Conservation (phyloP, 305 asterid genomes). For the Rubia tinctorum region DNA sequence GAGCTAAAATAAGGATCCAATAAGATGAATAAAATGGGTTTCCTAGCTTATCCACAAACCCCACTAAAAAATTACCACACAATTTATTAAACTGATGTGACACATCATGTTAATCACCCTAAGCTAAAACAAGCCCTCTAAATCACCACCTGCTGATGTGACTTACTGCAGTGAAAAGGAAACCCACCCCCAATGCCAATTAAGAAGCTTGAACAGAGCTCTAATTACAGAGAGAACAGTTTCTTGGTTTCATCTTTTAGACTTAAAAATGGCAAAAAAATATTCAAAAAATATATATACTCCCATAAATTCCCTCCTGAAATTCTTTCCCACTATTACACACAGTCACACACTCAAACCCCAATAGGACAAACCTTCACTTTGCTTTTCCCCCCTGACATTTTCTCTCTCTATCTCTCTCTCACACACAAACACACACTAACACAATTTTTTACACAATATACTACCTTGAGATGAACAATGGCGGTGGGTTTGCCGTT, state of each 20-base stretch:
- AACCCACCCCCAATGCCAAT: neutral
- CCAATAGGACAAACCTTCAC: slow-evolving; percentile 43
- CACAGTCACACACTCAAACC: slow-evolving; percentile 12
- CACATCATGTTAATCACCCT: slow-evolving; percentile 36
- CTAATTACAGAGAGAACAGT: neutral
- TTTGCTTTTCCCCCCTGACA: slow-evolving; percentile 21
- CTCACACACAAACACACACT: slow-evolving; percentile 16
- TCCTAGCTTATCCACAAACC: slow-evolving; percentile 4
- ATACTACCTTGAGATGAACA: slow-evolving; percentile 74
- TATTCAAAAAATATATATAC: neutral
- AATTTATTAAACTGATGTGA: slow-evolving; percentile 43
- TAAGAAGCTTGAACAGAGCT: neutral
- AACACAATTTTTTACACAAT: neutral
- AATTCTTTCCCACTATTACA: slow-evolving; percentile 29
- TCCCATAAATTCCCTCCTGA: slow-evolving; percentile 16
- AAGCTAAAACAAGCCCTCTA: slow-evolving; percentile 15
- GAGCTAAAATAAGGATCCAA: slow-evolving; percentile 1
- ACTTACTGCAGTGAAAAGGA: slow-evolving; percentile 43
- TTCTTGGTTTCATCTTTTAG: slow-evolving; percentile 1
- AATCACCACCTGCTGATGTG: slow-evolving; percentile 73
- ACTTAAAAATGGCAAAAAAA: slow-evolving; percentile 21
- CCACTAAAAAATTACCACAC: neutral
- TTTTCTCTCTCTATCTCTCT: neutral
- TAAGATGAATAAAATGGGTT: neutral
- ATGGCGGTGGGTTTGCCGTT: slow-evolving; percentile 61